Conservation (phyloP, 495 filamentous ascomycete species). For the Penicillium coffeae region DNA sequence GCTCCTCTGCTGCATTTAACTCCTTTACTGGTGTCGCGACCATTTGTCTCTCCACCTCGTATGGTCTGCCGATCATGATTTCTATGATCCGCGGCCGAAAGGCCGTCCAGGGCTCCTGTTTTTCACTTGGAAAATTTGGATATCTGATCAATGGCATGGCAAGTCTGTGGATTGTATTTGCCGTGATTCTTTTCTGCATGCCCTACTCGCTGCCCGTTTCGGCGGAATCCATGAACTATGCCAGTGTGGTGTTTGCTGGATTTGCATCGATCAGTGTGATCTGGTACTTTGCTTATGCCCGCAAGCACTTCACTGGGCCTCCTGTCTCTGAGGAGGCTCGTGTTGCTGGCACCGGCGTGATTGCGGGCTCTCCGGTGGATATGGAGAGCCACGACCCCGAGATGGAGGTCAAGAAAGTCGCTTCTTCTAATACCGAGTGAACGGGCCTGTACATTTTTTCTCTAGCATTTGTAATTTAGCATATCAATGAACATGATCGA, state of each 20-base stretch:
- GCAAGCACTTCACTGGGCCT: constrained; percentile 66
- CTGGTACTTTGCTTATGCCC: constrained; percentile 70
- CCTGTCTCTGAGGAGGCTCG: constrained; percentile 42
- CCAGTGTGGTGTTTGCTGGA: constrained; percentile 60
- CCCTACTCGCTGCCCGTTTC: constrained; percentile 48
- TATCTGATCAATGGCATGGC: constrained; percentile 50
- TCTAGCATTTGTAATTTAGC: no score
- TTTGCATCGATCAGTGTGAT: constrained; percentile 52
- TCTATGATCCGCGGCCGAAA: constrained; percentile 48
- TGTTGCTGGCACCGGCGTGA: constrained; percentile 23
- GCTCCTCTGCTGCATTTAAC: constrained; percentile 59
- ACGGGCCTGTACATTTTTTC: not conserved
- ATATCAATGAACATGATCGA: no score
- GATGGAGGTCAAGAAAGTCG: constrained; percentile 18
- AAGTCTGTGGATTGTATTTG: constrained; percentile 48
- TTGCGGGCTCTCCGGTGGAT: constrained; percentile 33
- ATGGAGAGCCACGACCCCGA: constrained; percentile 16
- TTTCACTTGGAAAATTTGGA: constrained; percentile 50
- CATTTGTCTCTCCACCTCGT: constrained; percentile 59
- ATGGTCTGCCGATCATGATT: constrained; percentile 61
- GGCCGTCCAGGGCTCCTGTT: constrained; percentile 43
- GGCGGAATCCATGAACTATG: constrained; percentile 54
- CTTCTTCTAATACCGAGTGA: not conserved
- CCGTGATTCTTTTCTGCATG: constrained; percentile 55
- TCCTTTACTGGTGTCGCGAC: constrained; percentile 64